A percentile compares a stretch with the other conserved stretches of the same genome.
phyloP scores from a whole-genome alignment of 495 filamentous ascomycete species.

The Neurospora terricola region DNA sequence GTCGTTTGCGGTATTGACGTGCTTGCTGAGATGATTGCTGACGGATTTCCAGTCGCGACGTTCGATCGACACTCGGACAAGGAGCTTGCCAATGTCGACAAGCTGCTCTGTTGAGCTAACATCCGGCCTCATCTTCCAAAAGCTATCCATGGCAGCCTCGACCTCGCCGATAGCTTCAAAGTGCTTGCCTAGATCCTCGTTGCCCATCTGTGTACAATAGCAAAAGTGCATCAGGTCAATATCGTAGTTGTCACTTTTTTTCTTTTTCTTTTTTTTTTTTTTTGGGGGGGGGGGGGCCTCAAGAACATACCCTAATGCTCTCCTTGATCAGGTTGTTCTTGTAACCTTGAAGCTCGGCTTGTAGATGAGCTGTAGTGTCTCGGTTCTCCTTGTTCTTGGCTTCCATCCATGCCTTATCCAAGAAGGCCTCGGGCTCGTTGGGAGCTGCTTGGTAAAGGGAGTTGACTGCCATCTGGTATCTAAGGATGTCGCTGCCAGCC shows the following conservation, averaged over 20 bases:
- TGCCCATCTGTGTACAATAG: constrained; percentile 27
- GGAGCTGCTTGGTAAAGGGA: constrained; percentile 53
- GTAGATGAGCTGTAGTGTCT: constrained; percentile 58
- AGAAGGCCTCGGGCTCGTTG: constrained; percentile 52
- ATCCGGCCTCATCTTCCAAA: constrained; percentile 36
- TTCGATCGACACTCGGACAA: constrained; percentile 34
- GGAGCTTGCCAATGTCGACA: constrained; percentile 32
- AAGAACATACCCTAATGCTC: constrained; percentile 68
- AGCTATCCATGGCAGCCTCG: constrained; percentile 29
- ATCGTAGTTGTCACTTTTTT: neutral
- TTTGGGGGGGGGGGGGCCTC: neutral
- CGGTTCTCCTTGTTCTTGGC: constrained; percentile 51
- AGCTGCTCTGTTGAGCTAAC: constrained; percentile 35
- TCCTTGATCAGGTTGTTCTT: constrained; percentile 98
- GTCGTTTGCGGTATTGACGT: constrained; percentile 37
- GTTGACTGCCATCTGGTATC: constrained; percentile 62
- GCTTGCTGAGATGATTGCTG: constrained; percentile 56
- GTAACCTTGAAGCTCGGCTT: constrained; percentile 79
- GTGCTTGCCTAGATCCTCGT: constrained; percentile 39
- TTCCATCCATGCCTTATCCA: constrained; percentile 64
- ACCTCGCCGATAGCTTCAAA: constrained; percentile 34
- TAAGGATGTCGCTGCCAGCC: constrained; percentile 57
- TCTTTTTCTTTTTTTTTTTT: too few relatives aligned
- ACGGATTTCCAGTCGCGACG: constrained; percentile 41
- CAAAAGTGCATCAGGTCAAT: neutral